phyloP scores from a whole-genome alignment of 2,329 filamentous ascomycete species.

The Talaromyces sp. region DNA sequence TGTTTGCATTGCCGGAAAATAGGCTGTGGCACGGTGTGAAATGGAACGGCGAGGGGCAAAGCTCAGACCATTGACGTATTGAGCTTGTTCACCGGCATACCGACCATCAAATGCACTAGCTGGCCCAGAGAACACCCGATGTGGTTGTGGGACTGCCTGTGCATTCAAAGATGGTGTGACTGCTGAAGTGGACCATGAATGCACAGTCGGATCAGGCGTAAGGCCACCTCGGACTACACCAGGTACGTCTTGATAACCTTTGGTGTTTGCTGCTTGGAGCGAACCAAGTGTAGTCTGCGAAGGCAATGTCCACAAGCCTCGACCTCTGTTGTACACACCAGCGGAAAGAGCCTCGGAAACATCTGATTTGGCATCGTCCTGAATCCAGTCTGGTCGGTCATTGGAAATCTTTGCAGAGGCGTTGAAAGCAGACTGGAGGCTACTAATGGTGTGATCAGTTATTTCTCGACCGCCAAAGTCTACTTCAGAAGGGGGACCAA shows the following conservation, averaged over 20 bases:
- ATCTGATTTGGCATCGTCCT: slow-evolving; percentile 43
- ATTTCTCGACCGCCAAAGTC: slow-evolving; percentile 48
- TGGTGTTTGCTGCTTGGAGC: slow-evolving; percentile 22
- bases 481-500: slow-evolving; percentile 50
- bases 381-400: slow-evolving; percentile 41
- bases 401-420: slow-evolving; percentile 42
- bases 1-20: slow-evolving; percentile 28
- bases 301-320: slow-evolving; percentile 28
- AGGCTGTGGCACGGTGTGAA: slow-evolving; percentile 28
- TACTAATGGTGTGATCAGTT: slow-evolving; percentile 47
- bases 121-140: slow-evolving; percentile 33
- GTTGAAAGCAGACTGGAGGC: slow-evolving; percentile 51
- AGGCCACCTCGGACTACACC: slow-evolving; percentile 17
- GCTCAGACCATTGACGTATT: slow-evolving; percentile 22
- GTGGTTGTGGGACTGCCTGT: slow-evolving; percentile 27
- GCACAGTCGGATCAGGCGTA: slow-evolving; percentile 20
- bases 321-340: slow-evolving; percentile 37
- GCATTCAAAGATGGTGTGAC: slow-evolving; percentile 15
- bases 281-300: slow-evolving; percentile 22
- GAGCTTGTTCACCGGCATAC: slow-evolving; percentile 26
- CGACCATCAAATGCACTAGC: slow-evolving; percentile 26
- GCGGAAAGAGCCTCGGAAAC: slow-evolving; percentile 39
- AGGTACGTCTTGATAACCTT: slow-evolving; percentile 21
- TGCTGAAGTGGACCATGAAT: slow-evolving; percentile 4
- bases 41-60: slow-evolving; percentile 25